Evolutionary conservation across 805 yeast species (phyloP), one percentile per base, ranked within the genome.

Genomic region (Debaryomyces castellii): DNA sequence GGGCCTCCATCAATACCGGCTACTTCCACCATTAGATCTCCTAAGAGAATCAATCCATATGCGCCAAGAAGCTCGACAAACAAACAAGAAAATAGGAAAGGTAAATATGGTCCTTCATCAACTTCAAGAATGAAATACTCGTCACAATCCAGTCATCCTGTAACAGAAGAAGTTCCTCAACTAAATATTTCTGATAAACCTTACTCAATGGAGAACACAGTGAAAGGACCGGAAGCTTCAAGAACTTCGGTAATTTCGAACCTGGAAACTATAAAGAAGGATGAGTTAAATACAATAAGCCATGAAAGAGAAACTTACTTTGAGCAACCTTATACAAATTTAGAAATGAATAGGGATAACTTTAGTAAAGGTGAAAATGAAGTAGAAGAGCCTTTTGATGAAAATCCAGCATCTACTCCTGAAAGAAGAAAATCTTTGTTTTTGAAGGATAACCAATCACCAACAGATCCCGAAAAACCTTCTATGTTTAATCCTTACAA

Each of bases 401-500:
- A 23, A 7, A 23, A 9, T 12, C 18, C 12, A 22, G 16, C 23
- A 8, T 21, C 40, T 23, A 53, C 42, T 40, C 59, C 47, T 7
- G 46, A 25, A 35, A 51, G 43, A 37, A 46, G 34, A 38, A 37
- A 37, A 21, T 40, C 43, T 3, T 18, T 40, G n/a, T 40, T 28
- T 30, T 14, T 24, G 12, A 41, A 34, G 4, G 34, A 27, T 5
- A 17, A 24, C 9, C 24, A 18, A 17, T 35, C 44, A 34, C 44
- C 40, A 16, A n/a, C 40, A 11, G 25, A 23, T 9, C 16, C 30
- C 7, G 46, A 33, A 4, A 48, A 38, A 25, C 44, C 54, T 17
- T 57, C 63, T 2, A 54, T 55, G 53, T 61, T 60, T 44, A 55
- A 61, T 40, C 67, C 71, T 3, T 66, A 58, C 47, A 66, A 61